phyloP scores from a whole-genome alignment of 176 grass and related monocot species.

The Triticum monococcum region DNA sequence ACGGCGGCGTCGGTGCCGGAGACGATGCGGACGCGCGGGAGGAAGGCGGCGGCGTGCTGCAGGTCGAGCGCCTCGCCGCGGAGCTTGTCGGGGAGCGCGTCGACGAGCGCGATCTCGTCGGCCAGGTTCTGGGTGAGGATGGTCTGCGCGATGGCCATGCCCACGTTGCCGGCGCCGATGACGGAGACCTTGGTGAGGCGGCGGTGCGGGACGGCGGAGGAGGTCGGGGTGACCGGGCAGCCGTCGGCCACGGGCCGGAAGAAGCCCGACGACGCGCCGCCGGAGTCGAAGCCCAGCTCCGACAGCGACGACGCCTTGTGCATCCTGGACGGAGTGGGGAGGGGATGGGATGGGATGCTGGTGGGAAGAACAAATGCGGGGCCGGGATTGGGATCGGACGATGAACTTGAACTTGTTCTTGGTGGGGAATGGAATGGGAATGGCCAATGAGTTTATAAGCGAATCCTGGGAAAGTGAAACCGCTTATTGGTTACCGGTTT shows the following conservation, averaged over 20 bases:
- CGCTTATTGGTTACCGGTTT: neutral
- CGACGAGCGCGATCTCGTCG: conserved; percentile 93
- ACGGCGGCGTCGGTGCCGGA: conserved; percentile 50
- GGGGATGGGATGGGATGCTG: neutral
- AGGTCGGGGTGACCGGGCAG: neutral
- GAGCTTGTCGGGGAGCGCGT: conserved; percentile 66
- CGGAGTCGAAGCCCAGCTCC: neutral
- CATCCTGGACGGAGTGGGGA: neutral
- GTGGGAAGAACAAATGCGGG: no score
- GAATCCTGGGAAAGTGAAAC: neutral
- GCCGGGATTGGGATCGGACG: neutral
- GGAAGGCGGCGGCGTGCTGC: conserved; percentile 95
- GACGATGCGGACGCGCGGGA: conserved; percentile 62
- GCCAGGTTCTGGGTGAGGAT: conserved; percentile 77
- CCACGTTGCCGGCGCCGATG: conserved; percentile 81
- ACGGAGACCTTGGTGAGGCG: conserved; percentile 70
- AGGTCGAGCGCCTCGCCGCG: conserved; percentile 97
- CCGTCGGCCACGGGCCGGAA: neutral
- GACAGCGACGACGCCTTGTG: neutral
- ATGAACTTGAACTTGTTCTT: neutral
- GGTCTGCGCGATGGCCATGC: conserved; percentile 98
- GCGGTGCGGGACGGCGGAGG: neutral
- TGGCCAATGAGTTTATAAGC: neutral
- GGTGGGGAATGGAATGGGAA: neutral
- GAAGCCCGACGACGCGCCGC: neutral